These are phyloP conservation scores for Schizochytrium sp. DNA, from an alignment of 108 stramenopile species.

Conservation along the genomic window DNA sequence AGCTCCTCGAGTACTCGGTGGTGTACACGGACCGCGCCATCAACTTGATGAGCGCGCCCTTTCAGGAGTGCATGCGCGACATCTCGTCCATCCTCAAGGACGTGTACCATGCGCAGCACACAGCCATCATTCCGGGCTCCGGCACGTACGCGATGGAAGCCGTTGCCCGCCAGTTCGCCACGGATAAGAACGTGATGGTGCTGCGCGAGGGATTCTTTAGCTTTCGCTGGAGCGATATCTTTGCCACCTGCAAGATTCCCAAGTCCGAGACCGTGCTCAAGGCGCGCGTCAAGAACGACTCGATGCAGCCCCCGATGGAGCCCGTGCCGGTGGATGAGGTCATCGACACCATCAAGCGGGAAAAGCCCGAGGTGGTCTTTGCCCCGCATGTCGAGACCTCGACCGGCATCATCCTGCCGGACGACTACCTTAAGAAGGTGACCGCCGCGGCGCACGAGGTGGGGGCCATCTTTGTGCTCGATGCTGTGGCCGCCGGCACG, in stretches of 20 bases:
- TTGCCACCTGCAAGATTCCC: slow-evolving; percentile 63
- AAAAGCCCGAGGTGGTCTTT: slow-evolving; percentile 71
- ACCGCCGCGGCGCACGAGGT: slow-evolving; percentile 68
- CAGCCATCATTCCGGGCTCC: slow-evolving; percentile 78
- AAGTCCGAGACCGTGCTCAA: slow-evolving; percentile 71
- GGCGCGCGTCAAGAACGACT: slow-evolving; percentile 38
- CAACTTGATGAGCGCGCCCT: slow-evolving; percentile 79
- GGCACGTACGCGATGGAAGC: slow-evolving; percentile 43
- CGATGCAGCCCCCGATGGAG: slow-evolving; percentile 31
- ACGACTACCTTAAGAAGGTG: slow-evolving; percentile 69
- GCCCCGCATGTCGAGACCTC: slow-evolving; percentile 83
- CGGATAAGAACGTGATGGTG: slow-evolving; percentile 75
- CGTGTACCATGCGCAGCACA: slow-evolving; percentile 78
- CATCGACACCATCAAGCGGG: slow-evolving; percentile 60
- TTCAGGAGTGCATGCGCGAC: slow-evolving; percentile 78
- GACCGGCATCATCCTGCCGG: slow-evolving; percentile 78
- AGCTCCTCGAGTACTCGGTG: slow-evolving; percentile 64
- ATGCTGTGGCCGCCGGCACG: slow-evolving; percentile 80
- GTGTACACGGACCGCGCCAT: slow-evolving; percentile 79
- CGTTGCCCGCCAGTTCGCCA: slow-evolving; percentile 82
- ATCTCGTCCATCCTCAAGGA: slow-evolving; percentile 63
- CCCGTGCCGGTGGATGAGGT: slow-evolving; percentile 77
- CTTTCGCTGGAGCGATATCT: slow-evolving; percentile 86
- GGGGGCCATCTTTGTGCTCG: slow-evolving; percentile 78
- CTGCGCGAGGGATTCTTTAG: slow-evolving; percentile 83